Evolutionary conservation across 257 asterid genomes (phyloP).

Genomic region (Verbascum thapsus): DNA sequence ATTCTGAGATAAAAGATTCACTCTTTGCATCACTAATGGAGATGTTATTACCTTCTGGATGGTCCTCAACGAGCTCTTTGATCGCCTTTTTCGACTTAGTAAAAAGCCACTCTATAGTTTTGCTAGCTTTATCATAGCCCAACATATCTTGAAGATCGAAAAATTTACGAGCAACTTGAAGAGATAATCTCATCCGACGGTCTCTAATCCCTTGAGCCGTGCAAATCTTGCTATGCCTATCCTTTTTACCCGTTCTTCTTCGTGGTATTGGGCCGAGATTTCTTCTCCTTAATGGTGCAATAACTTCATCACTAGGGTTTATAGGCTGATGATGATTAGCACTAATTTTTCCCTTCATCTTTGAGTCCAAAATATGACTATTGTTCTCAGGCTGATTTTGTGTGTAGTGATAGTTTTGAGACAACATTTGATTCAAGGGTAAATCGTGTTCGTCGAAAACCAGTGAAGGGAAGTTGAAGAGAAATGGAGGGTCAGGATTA

Average conservation of each 20-base stretch:
- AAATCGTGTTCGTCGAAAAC: conserved; percentile 46
- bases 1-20: conserved; percentile 48
- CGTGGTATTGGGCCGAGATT: conserved; percentile 35
- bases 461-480: conserved; percentile 50
- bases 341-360: not conserved
- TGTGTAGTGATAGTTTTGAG: conserved; percentile 30
- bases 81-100: conserved; percentile 61
- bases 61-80: conserved; percentile 45
- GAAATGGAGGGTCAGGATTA: conserved; percentile 29
- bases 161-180: conserved; percentile 68
- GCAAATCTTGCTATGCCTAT: conserved; percentile 77
- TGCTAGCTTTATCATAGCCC: conserved; percentile 75
- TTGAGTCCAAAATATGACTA: not conserved
- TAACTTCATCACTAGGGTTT: not conserved
- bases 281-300: conserved; percentile 26
- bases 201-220: conserved; percentile 79
- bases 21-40: conserved; percentile 34
- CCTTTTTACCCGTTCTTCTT: conserved; percentile 59
- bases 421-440: conserved; percentile 44
- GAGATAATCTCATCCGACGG: conserved; percentile 68
- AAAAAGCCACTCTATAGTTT: conserved; percentile 77
- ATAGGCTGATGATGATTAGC: not conserved
- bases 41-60: conserved; percentile 22
- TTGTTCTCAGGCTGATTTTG: not conserved
- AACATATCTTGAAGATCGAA: conserved; percentile 78